Conservation (phyloP, 768 basidiomycete genomes). For the Galerina marginata region DNA sequence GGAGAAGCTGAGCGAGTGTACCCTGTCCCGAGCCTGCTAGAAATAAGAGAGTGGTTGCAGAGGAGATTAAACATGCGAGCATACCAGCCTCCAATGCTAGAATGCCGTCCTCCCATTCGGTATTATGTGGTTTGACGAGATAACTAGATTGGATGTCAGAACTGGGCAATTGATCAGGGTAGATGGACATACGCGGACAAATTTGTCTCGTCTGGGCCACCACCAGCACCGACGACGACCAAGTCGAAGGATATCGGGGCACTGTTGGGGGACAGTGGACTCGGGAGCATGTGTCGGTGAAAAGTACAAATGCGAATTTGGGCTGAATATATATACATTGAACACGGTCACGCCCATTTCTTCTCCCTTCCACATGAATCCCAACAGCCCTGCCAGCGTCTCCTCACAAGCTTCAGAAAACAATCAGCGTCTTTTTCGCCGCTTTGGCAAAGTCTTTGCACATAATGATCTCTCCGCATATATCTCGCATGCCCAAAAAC, state of each 20-base stretch:
- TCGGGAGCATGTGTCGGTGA: constrained; percentile 14
- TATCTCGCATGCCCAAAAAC: constrained; percentile 35
- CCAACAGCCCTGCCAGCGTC: not conserved
- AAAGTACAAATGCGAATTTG: constrained; percentile 5
- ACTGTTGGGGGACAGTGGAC: constrained; percentile 12
- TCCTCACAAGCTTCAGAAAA: constrained; percentile 25
- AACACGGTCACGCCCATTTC: constrained; percentile 18
- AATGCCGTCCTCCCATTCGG: constrained; percentile 81
- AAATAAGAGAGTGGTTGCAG: not conserved
- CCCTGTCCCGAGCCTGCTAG: constrained; percentile 83
- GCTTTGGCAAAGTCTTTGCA: constrained; percentile 37
- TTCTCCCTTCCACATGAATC: not conserved
- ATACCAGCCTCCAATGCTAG: constrained; percentile 88
- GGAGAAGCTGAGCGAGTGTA: constrained; percentile 67
- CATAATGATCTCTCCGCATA: constrained; percentile 28
- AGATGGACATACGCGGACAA: constrained; percentile 72
- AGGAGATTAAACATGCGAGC: constrained; percentile 22
- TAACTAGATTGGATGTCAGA: constrained; percentile 59
- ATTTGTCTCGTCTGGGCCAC: constrained; percentile 90
- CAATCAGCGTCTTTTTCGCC: constrained; percentile 47
- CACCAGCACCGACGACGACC: constrained; percentile 81
- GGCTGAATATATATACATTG: not conserved
- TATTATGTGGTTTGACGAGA: constrained; percentile 73
- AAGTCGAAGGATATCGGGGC: constrained; percentile 62
- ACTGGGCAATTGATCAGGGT: constrained; percentile 12